A percentile compares a stretch with the other conserved stretches of the same genome.
Evolutionary conservation across 768 basidiomycete species (phyloP).

Genomic region (Calocera viscosa): DNA sequence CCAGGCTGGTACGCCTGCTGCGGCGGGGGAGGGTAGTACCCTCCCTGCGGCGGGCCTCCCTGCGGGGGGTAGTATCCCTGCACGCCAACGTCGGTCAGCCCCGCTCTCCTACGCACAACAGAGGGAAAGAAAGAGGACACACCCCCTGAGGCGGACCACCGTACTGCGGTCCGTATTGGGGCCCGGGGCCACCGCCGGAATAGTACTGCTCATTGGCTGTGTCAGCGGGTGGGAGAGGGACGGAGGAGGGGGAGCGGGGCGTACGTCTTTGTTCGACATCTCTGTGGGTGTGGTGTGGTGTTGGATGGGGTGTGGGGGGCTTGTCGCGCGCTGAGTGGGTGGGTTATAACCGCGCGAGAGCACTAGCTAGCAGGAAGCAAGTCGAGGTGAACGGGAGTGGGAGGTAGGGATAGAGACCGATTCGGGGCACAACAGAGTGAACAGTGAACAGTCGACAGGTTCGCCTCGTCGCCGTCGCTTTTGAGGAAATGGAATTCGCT

Average conservation of each 20-base stretch:
- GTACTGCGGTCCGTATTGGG: constrained; percentile 2
- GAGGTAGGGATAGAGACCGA: no score
- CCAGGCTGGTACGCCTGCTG: constrained; percentile 1
- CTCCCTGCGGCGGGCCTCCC: no score
- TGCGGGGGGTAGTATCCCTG: constrained; percentile 7
- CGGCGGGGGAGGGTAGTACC: no score
- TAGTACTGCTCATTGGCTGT: not conserved
- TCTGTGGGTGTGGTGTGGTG: not conserved
- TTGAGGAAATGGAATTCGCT: not conserved
- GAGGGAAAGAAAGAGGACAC: not conserved
- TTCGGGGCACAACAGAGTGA: not conserved
- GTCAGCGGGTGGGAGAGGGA: not conserved
- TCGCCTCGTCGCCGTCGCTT: not conserved
- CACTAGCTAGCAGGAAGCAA: no score
- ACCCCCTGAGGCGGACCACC: not conserved
- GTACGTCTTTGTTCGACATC: constrained; percentile 6
- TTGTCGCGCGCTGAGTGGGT: not conserved
- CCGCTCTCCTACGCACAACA: not conserved
- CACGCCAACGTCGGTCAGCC: not conserved
- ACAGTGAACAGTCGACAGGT: not conserved
- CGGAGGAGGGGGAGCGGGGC: not conserved
- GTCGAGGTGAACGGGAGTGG: not conserved
- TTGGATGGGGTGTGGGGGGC: not conserved
- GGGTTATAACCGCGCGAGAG: not conserved
- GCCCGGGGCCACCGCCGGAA: not conserved